Percentiles rank a stretch among this genome's conserved stretches.
phyloP scores from a whole-genome alignment of 495 filamentous ascomycete species.

The Xanthoparmelia taractica region DNA sequence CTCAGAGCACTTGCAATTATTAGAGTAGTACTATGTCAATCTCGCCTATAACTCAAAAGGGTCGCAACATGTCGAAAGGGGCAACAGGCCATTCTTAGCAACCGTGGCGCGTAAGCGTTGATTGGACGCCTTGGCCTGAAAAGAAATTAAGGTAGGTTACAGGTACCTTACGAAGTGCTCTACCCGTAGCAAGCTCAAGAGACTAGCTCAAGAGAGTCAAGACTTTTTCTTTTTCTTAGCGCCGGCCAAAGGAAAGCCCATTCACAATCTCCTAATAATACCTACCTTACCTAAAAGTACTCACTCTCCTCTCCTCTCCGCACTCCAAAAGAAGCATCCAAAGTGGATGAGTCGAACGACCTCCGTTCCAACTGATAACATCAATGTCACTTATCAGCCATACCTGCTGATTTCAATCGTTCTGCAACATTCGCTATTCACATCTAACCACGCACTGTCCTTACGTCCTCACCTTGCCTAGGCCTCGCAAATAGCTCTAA shows the following conservation, averaged over 20 bases:
- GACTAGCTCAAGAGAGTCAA: no score
- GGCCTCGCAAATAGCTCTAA: not conserved
- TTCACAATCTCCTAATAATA: not conserved
- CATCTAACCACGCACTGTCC: not conserved
- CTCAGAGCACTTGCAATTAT: no score
- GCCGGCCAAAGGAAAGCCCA: not conserved
- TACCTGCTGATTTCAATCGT: slow-evolving; percentile 14
- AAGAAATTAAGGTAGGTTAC: not conserved
- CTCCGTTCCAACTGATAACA: not conserved
- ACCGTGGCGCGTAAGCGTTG: not conserved
- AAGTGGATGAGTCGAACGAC: not conserved
- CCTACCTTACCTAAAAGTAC: not conserved
- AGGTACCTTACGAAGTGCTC: no score
- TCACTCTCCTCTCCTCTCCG: not conserved
- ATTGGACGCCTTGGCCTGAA: not conserved
- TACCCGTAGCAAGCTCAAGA: no score
- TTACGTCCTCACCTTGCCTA: slow-evolving; percentile 8
- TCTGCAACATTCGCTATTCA: not conserved
- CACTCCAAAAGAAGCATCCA: not conserved
- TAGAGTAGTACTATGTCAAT: no score
- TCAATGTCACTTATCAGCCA: slow-evolving; percentile 7
- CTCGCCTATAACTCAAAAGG: not conserved
- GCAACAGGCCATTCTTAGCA: not conserved
- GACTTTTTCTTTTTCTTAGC: not conserved
- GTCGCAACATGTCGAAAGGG: not conserved